These are phyloP conservation scores for Gnomoniopsis smithogilvyi DNA, from an alignment of 2,329 filamentous ascomycete species.

Conservation along the genomic window DNA sequence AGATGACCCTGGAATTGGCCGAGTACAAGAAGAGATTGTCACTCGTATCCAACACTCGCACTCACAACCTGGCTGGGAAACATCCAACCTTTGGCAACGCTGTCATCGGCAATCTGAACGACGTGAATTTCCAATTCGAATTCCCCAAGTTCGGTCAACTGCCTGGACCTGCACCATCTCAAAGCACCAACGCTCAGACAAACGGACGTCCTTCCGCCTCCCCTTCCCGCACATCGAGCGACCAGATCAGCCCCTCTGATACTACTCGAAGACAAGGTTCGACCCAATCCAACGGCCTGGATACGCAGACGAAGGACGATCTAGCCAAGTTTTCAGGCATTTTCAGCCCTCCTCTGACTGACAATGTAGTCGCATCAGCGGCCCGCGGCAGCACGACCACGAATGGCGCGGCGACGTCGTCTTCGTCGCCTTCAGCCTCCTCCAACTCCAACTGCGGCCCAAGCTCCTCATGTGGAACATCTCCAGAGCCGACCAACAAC, in stretches of 20 bases:
- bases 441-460: conserved; percentile 58
- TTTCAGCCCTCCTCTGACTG: conserved; percentile 56
- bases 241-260: conserved; percentile 33
- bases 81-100: conserved; percentile 46
- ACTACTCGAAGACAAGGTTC: conserved; percentile 23
- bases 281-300: conserved; percentile 30
- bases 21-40: conserved; percentile 89
- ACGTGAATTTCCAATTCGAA: conserved; percentile 89
- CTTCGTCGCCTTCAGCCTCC: conserved; percentile 63
- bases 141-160: conserved; percentile 90
- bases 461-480: conserved; percentile 70
- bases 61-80: conserved; percentile 21
- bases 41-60: conserved; percentile 40
- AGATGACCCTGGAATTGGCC: conserved; percentile 77
- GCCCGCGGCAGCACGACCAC: conserved; percentile 53
- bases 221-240: conserved; percentile 25
- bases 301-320: conserved; percentile 42
- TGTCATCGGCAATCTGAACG: conserved; percentile 58
- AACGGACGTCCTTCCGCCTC: conserved; percentile 18
- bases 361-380: conserved; percentile 37
- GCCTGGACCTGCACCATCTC: conserved; percentile 38
- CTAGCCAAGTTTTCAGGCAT: conserved; percentile 54
- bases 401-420: conserved; percentile 49
- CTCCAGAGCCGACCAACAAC: conserved; percentile 66
- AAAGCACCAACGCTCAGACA: conserved; percentile 21